Base-by-base conservation (phyloP, 1,139 yeast species). In the Candida frijolesensis region DNA sequence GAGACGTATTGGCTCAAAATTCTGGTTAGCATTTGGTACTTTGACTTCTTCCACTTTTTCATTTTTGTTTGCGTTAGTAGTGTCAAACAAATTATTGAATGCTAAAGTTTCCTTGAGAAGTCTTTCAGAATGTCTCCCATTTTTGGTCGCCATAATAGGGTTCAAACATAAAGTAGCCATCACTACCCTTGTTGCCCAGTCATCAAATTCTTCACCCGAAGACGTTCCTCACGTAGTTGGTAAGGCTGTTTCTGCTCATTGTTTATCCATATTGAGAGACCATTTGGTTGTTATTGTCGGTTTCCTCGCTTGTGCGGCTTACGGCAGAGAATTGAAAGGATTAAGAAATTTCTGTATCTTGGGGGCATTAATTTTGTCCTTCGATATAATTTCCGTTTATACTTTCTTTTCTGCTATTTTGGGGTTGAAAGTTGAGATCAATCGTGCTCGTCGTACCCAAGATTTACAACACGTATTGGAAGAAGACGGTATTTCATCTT, bases 71-170 rank as follows among this genome's bases (percentile, higher is more conserved):
- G 97, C 97, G 2, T 77, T 90, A 58, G 76, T 76, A n/a, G 82
- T 85, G 56, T 79, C 91, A 30, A 82, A 90, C 32, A 67, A 79
- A 48, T 63, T 85, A n/a, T 63, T 75, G 50, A 71, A 76, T 39
- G 65, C 78, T 43, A 79, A 77, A 47, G 87, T 94, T 35, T 84
- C 96, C 6, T 76, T 90, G 51, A 73, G 89, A 53, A 84, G 91
- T 54, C 76, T 94, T 59, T 83, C 94, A 49, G 98, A 94, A 73
- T 98, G 98, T 11, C 74, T 94, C 46, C 99, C 99, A 25, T 94
- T 94, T 68, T 78, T 94, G 61, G 96, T 92, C 18, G 94, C 96
- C 25, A 86, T 92, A 9, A 84, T 94, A 62, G 99, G 99, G 1
- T 94, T 94, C 71, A 92, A 91, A 63, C 90, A 89, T 67, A 91